phyloP scores from a whole-genome alignment of 2,329 filamentous ascomycete species.

The Colletotrichum sp. region DNA sequence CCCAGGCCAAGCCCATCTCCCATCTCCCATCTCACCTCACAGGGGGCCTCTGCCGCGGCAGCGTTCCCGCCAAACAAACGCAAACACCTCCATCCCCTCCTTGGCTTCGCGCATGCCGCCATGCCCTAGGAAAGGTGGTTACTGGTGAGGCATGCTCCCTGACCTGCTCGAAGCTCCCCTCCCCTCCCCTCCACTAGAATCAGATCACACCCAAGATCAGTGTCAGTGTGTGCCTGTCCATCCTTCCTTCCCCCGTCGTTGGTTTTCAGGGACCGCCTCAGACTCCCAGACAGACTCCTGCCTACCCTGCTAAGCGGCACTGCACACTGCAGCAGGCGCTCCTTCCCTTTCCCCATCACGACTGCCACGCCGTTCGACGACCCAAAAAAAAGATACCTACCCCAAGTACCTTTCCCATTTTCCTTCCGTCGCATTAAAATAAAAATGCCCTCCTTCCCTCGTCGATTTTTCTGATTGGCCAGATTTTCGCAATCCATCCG shows the following conservation, averaged over 20 bases:
- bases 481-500: not conserved
- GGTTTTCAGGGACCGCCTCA: not conserved
- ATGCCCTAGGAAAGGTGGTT: not conserved
- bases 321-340: not conserved
- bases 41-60: not conserved
- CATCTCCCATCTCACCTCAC: not conserved
- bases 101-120: not conserved
- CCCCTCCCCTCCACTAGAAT: not conserved
- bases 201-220: conserved; percentile 1
- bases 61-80: conserved; percentile 10
- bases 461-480: conserved; percentile 23
- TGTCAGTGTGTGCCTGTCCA: not conserved
- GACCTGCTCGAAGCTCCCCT: not conserved
- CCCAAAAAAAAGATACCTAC: conserved; percentile 11
- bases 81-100: not conserved
- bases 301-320: not conserved
- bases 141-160: not conserved
- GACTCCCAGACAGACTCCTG: not conserved
- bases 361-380: conserved; percentile 6
- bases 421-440: not conserved
- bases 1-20: not conserved
- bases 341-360: not conserved
- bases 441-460: not conserved
- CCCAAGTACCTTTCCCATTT: conserved; percentile 12
- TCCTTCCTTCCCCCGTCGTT: not conserved